Conservation (phyloP, 1,139 yeast species). For the Candida frijolesensis region DNA sequence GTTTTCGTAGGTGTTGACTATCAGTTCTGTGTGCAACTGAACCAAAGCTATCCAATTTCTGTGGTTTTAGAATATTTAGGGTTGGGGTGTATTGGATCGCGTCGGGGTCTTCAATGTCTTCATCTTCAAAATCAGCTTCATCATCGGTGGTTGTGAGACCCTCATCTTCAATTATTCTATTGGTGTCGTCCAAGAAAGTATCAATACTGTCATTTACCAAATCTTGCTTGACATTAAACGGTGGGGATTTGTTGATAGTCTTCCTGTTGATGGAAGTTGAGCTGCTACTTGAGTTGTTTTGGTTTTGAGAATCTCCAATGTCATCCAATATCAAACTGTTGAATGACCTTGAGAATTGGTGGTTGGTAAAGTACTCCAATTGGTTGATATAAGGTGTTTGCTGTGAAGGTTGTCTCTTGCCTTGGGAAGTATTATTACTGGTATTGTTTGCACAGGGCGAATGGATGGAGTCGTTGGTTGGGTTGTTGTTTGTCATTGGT, state of each 20-base stretch:
- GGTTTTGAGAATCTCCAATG: constrained; percentile 3
- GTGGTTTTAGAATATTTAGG: constrained; percentile 1
- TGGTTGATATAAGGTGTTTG: constrained; percentile 16
- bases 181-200: constrained; percentile 20
- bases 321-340: constrained; percentile 49
- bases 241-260: constrained; percentile 44
- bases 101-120: constrained; percentile 9
- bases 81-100: constrained; percentile 9
- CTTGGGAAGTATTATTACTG: constrained; percentile 1
- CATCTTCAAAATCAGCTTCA: constrained; percentile 19
- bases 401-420: constrained; percentile 1
- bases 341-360: constrained; percentile 47
- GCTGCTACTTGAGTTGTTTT: not conserved
- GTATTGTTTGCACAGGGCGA: constrained; percentile 6
- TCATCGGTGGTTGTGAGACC: constrained; percentile 18
- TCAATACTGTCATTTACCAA: constrained; percentile 30
- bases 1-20: constrained; percentile 16
- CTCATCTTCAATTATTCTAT: constrained; percentile 15
- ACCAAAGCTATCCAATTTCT: constrained; percentile 1
- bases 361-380: constrained; percentile 42
- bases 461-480: constrained; percentile 5
- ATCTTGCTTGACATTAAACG: constrained; percentile 42
- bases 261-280: constrained; percentile 12
- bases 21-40: constrained; percentile 4
- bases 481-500: constrained; percentile 3